Percentiles rank a stretch among this genome's conserved stretches.
These are phyloP conservation scores for Metarhizium robertsii DNA, from an alignment of 2,329 filamentous ascomycete species.

Conservation along the genomic window DNA sequence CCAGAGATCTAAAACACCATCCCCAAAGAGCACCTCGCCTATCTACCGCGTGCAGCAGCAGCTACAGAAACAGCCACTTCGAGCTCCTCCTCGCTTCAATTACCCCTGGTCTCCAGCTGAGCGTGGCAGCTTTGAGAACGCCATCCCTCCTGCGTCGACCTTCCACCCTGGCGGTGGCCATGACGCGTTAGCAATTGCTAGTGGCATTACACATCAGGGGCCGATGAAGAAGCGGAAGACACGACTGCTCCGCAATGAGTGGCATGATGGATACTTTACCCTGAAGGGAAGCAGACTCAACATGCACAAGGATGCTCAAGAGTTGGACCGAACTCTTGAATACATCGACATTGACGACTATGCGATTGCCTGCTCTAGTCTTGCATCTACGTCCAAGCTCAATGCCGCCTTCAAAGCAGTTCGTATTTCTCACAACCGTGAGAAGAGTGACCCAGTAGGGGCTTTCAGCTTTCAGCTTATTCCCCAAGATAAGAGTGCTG, in stretches of 20 bases:
- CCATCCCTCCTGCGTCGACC: slow-evolving; percentile 28
- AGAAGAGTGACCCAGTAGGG: slow-evolving; percentile 49
- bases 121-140: slow-evolving; percentile 34
- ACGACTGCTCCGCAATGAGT: slow-evolving; percentile 81
- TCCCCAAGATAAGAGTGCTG: slow-evolving; percentile 50
- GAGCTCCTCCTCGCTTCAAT: slow-evolving; percentile 43
- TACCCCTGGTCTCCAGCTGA: slow-evolving; percentile 48
- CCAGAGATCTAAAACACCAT: slow-evolving; percentile 19
- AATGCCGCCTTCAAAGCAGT: slow-evolving; percentile 80
- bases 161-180: slow-evolving; percentile 13
- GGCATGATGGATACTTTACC: slow-evolving; percentile 86
- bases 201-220: slow-evolving; percentile 63
- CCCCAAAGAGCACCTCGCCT: slow-evolving; percentile 26
- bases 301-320: slow-evolving; percentile 58
- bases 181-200: slow-evolving; percentile 23
- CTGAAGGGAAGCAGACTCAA: slow-evolving; percentile 66
- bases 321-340: slow-evolving; percentile 53
- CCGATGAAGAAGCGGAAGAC: slow-evolving; percentile 94
- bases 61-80: slow-evolving; percentile 25
- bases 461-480: slow-evolving; percentile 83
- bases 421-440: slow-evolving; percentile 45
- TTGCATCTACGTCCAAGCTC: slow-evolving; percentile 70
- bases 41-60: slow-evolving; percentile 18
- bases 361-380: slow-evolving; percentile 71
- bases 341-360: slow-evolving; percentile 86